Evolutionary conservation across 1,284 basidiomycete genomes (phyloP).

Genomic region (Tremellales sp.): DNA sequence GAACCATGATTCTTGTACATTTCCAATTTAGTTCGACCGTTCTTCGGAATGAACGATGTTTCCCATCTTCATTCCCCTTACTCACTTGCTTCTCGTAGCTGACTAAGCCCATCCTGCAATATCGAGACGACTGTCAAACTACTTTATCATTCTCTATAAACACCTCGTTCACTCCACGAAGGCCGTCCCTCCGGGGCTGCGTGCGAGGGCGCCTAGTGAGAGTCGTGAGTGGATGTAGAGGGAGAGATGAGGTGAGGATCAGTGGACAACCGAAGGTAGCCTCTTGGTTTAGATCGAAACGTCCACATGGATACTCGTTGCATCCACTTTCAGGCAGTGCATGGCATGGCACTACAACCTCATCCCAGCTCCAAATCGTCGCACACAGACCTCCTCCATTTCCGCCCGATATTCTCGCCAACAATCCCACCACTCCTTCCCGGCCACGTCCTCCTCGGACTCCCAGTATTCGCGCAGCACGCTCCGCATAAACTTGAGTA

Average conservation of each 20-base stretch:
- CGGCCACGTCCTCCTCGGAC: constrained; percentile 5
- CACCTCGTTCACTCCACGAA: no score
- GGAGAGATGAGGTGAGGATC: not conserved
- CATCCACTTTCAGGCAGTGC: not conserved
- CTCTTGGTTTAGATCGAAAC: not conserved
- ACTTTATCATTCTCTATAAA: no score
- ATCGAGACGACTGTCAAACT: no score
- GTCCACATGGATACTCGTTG: not conserved
- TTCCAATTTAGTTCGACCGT: no score
- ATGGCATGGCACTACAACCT: constrained; percentile 11
- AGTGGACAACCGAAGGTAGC: not conserved
- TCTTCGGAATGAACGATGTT: no score
- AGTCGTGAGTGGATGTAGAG: not conserved
- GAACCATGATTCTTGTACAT: no score
- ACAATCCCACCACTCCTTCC: constrained; percentile 65
- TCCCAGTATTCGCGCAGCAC: constrained; percentile 31
- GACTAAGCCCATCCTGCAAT: no score
- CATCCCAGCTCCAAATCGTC: constrained; percentile 62
- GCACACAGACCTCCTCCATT: constrained; percentile 60
- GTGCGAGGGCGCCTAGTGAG: not conserved
- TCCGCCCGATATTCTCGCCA: constrained; percentile 61
- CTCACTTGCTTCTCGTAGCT: no score
- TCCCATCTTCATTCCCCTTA: no score
- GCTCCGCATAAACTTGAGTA: constrained; percentile 69
- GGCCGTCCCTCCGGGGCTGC: no score